A percentile compares a stretch with the other conserved stretches of the same genome.
Evolutionary conservation across 805 yeast genomes (phyloP).

Genomic region (Diddensiella santjacobensis): DNA sequence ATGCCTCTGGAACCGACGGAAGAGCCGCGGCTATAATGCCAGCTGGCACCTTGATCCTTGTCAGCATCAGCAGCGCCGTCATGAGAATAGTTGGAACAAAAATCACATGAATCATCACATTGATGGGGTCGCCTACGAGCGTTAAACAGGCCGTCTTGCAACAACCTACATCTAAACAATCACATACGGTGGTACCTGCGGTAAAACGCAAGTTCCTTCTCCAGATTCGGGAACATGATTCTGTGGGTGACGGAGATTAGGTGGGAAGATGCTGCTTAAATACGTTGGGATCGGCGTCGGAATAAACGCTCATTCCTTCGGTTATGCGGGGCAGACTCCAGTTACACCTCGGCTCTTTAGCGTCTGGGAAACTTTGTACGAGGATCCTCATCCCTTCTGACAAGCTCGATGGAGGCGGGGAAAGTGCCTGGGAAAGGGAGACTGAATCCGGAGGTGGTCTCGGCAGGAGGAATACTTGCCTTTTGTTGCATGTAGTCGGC

Average conservation of each 20-base stretch:
- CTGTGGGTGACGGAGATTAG: too few species aligned
- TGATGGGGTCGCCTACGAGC: conserved; percentile 41
- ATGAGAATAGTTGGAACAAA: conserved; percentile 77
- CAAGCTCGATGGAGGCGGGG: too few species aligned
- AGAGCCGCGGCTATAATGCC: conserved; percentile 6
- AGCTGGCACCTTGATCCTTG: conserved; percentile 29
- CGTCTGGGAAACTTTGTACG: too few species aligned
- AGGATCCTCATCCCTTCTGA: too few species aligned
- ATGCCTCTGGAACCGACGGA: conserved; percentile 14
- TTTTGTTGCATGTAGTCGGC: not conserved
- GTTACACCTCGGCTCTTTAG: too few species aligned
- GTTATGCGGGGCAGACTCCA: too few species aligned
- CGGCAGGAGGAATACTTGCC: not conserved
- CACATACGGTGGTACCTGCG: conserved; percentile 39
- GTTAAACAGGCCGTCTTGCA: conserved; percentile 10
- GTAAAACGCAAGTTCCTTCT: conserved; percentile 60
- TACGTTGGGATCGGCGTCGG: too few species aligned
- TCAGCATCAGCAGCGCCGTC: conserved; percentile 45
- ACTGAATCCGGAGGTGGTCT: not conserved
- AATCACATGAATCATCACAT: conserved; percentile 70
- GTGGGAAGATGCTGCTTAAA: too few species aligned
- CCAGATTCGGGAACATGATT: conserved; percentile 37
- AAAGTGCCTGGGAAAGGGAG: too few species aligned
- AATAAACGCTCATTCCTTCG: too few species aligned
- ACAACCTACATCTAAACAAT: not conserved